Evolutionary conservation across 1,139 yeast species (phyloP).

Genomic region (Geotrichum siamense): DNA sequence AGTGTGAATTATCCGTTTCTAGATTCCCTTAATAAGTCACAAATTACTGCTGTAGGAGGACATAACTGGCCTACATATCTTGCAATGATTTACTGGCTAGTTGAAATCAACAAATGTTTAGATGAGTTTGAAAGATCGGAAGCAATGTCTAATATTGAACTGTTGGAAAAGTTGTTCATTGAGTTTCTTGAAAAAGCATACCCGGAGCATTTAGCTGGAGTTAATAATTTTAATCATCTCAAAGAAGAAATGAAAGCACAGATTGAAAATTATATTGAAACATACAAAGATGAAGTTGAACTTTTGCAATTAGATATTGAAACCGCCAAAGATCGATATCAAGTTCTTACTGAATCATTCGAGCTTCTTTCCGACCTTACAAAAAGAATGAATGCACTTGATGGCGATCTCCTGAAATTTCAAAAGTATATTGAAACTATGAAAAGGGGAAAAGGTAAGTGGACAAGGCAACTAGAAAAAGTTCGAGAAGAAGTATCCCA

Average conservation of each 20-base stretch:
- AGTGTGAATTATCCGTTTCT: slow-evolving; percentile 70
- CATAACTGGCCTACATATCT: slow-evolving; percentile 80
- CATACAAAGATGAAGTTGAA: slow-evolving; percentile 36
- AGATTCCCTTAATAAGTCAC: slow-evolving; percentile 73
- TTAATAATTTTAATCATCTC: slow-evolving; percentile 45
- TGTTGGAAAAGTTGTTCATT: slow-evolving; percentile 54
- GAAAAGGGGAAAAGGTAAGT: slow-evolving; percentile 55
- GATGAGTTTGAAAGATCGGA: slow-evolving; percentile 40
- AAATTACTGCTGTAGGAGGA: slow-evolving; percentile 88
- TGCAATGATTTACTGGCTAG: slow-evolving; percentile 77
- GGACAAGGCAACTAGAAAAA: slow-evolving; percentile 53
- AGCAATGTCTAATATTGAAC: slow-evolving; percentile 35
- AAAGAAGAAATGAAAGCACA: slow-evolving; percentile 51
- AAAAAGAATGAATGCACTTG: slow-evolving; percentile 56
- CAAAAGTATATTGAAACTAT: slow-evolving; percentile 62
- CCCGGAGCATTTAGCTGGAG: slow-evolving; percentile 53
- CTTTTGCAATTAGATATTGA: slow-evolving; percentile 39
- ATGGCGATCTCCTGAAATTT: slow-evolving; percentile 64
- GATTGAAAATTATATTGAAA: slow-evolving; percentile 24
- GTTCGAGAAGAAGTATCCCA: slow-evolving; percentile 48
- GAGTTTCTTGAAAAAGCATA: slow-evolving; percentile 63
- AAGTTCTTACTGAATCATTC: slow-evolving; percentile 40
- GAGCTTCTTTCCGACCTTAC: slow-evolving; percentile 55
- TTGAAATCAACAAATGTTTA: slow-evolving; percentile 47
- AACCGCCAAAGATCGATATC: slow-evolving; percentile 34